Percentiles rank a stretch among this genome's conserved stretches.
Evolutionary conservation across 345 rosid genomes (phyloP).

Genomic region (Carallia brachiata): DNA sequence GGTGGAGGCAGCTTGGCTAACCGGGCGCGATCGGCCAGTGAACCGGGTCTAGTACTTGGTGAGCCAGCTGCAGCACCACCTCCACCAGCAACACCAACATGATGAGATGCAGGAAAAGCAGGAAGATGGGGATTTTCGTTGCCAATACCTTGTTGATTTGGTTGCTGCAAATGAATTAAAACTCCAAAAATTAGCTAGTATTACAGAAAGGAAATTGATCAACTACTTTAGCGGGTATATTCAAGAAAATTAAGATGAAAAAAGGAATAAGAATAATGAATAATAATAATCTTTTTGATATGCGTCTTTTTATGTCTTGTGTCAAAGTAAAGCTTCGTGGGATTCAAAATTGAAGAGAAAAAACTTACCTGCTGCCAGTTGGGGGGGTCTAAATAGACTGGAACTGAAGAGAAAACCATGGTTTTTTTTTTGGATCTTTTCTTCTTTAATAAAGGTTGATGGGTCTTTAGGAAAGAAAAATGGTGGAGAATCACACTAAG

Average conservation of each 20-base stretch:
- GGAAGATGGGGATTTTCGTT: slow-evolving; percentile 45
- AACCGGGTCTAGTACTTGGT: slow-evolving; percentile 55
- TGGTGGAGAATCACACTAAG: slow-evolving; percentile 66
- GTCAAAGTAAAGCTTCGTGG: slow-evolving; percentile 12
- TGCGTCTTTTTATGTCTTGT: slow-evolving; percentile 15
- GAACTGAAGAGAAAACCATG: slow-evolving; percentile 74
- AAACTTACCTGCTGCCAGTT: slow-evolving; percentile 68
- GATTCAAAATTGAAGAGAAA: slow-evolving; percentile 31
- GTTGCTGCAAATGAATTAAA: slow-evolving; percentile 27
- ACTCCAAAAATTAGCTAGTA: slow-evolving; percentile 10
- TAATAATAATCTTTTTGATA: slow-evolving; percentile 49
- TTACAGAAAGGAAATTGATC: slow-evolving; percentile 18
- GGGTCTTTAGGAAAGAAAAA: slow-evolving; percentile 52
- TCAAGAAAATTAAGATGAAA: slow-evolving; percentile 39
- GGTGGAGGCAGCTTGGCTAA: slow-evolving; percentile 61
- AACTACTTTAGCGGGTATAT: slow-evolving; percentile 35
- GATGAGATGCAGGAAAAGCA: slow-evolving; percentile 39
- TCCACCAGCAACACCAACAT: slow-evolving; percentile 30
- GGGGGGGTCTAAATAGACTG: slow-evolving; percentile 62
- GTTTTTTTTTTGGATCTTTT: slow-evolving; percentile 31
- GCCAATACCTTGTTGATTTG: slow-evolving; percentile 32
- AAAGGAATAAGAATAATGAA: slow-evolving; percentile 39
- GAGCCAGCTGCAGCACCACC: slow-evolving; percentile 17
- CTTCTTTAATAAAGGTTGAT: slow-evolving; percentile 60
- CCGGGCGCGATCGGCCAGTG: slow-evolving; percentile 73